Conservation (phyloP, 176 grass and related monocot species). For the Phoenix roebelenii region DNA sequence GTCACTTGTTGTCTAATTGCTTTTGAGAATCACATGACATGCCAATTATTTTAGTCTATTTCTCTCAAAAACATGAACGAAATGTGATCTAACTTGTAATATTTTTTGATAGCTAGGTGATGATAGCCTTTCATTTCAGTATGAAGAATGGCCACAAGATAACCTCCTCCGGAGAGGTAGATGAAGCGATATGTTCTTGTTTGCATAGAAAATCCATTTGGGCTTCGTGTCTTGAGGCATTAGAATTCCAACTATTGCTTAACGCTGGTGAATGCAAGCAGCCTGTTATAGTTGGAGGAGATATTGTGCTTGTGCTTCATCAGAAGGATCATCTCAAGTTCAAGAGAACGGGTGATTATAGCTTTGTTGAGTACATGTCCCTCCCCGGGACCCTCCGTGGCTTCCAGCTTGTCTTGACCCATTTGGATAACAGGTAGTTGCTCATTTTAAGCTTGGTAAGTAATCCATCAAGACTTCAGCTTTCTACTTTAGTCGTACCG, state of each 20-base stretch:
- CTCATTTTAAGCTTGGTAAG: slow-evolving; percentile 20
- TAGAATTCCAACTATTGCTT: not conserved
- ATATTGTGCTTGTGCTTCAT: slow-evolving; percentile 3
- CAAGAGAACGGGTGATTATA: slow-evolving; percentile 11
- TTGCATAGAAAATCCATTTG: not conserved
- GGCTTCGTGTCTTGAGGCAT: too few relatives aligned
- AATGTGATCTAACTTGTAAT: too few relatives aligned
- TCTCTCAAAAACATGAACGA: too few relatives aligned
- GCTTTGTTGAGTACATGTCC: slow-evolving; percentile 5
- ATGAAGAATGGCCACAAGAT: slow-evolving; percentile 8
- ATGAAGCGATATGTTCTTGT: not conserved
- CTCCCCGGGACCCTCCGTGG: slow-evolving; percentile 3
- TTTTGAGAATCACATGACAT: too few relatives aligned
- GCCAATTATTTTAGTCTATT: too few relatives aligned
- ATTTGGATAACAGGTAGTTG: slow-evolving; percentile 10
- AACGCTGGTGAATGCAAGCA: not conserved
- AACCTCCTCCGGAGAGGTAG: slow-evolving; percentile 1
- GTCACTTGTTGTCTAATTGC: too few relatives aligned
- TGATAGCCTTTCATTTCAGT: too few relatives aligned
- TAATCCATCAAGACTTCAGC: not conserved
- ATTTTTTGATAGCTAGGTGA: too few relatives aligned
- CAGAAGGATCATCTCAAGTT: slow-evolving; percentile 13
- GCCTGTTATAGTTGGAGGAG: slow-evolving; percentile 2
- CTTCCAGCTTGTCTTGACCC: slow-evolving; percentile 8
- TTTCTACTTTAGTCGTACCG: too few relatives aligned